These are phyloP conservation scores for Fusarium bulbicola DNA, from an alignment of 2,329 filamentous ascomycete genomes.

Conservation along the genomic window DNA sequence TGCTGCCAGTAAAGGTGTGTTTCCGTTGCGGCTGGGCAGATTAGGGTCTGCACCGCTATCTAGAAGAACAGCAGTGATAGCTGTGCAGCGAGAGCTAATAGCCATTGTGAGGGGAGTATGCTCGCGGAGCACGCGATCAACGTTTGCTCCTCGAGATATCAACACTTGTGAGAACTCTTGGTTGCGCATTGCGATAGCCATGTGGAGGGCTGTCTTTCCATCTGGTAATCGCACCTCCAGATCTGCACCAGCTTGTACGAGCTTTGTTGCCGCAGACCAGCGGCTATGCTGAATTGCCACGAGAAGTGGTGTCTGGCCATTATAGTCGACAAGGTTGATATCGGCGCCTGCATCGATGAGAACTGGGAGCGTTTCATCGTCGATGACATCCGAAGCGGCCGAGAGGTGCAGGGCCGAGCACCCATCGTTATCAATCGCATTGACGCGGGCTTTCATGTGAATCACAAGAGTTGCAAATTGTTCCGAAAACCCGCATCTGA, in stretches of 20 bases:
- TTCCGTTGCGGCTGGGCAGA: conserved; percentile 39
- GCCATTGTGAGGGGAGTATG: conserved; percentile 43
- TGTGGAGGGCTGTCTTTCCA: conserved; percentile 42
- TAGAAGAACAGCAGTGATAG: conserved; percentile 40
- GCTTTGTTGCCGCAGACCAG: conserved; percentile 36
- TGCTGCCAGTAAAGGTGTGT: conserved; percentile 41
- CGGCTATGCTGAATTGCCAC: conserved; percentile 37
- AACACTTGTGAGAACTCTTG: conserved; percentile 41
- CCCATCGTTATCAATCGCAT: conserved; percentile 40
- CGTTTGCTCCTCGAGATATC: conserved; percentile 41
- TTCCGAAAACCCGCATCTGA: conserved; percentile 42
- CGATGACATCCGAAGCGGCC: conserved; percentile 41
- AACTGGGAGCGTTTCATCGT: conserved; percentile 39
- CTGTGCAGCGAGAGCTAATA: conserved; percentile 39
- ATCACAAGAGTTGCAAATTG: conserved; percentile 41
- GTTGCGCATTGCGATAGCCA: conserved; percentile 42
- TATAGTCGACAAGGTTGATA: conserved; percentile 38
- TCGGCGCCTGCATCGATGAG: conserved; percentile 39
- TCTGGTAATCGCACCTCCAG: conserved; percentile 39
- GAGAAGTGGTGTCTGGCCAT: conserved; percentile 40
- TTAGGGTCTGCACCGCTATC: conserved; percentile 42
- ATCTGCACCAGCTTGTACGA: conserved; percentile 42
- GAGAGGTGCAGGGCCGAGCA: conserved; percentile 41
- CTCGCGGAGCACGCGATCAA: conserved; percentile 39
- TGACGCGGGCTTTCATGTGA: conserved; percentile 36